phyloP scores from a whole-genome alignment of 2,329 filamentous ascomycete genomes.

The Colletotrichum eleusines region DNA sequence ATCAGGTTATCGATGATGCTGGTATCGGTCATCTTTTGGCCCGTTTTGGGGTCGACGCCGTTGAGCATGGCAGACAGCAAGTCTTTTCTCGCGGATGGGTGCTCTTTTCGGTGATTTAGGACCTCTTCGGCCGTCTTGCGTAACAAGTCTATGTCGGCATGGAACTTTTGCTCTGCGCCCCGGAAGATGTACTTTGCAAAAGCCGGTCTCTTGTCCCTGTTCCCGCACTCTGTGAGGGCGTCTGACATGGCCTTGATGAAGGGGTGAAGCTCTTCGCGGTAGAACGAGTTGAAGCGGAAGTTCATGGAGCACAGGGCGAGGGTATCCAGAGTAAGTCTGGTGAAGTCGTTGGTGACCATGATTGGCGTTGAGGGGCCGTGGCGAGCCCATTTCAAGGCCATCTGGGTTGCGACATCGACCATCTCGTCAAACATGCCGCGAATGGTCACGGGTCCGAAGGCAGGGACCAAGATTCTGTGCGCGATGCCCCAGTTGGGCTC shows the following conservation, averaged over 20 bases:
- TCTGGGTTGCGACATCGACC: constrained; percentile 64
- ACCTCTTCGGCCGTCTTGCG: constrained; percentile 68
- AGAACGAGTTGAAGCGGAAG: constrained; percentile 73
- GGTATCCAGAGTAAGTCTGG: constrained; percentile 71
- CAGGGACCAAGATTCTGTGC: constrained; percentile 73
- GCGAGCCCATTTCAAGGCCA: constrained; percentile 68
- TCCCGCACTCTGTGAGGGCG: constrained; percentile 68
- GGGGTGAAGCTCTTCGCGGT: constrained; percentile 55
- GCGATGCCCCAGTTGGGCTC: constrained; percentile 61
- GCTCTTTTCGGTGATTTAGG: constrained; percentile 66
- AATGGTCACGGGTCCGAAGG: constrained; percentile 77
- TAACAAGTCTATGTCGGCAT: constrained; percentile 63
- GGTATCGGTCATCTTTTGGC: constrained; percentile 68
- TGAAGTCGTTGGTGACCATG: constrained; percentile 69
- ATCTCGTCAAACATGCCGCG: constrained; percentile 67
- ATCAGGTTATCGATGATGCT: constrained; percentile 76
- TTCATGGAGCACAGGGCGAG: constrained; percentile 71
- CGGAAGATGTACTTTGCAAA: constrained; percentile 61
- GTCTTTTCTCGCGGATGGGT: constrained; percentile 67
- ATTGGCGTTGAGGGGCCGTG: constrained; percentile 59
- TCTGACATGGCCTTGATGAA: constrained; percentile 69
- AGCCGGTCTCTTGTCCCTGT: constrained; percentile 59
- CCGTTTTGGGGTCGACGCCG: constrained; percentile 73
- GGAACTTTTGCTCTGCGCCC: constrained; percentile 58
- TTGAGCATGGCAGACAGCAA: constrained; percentile 75